phyloP scores from a whole-genome alignment of 345 rosid genomes.

The Pugionium cornutum region DNA sequence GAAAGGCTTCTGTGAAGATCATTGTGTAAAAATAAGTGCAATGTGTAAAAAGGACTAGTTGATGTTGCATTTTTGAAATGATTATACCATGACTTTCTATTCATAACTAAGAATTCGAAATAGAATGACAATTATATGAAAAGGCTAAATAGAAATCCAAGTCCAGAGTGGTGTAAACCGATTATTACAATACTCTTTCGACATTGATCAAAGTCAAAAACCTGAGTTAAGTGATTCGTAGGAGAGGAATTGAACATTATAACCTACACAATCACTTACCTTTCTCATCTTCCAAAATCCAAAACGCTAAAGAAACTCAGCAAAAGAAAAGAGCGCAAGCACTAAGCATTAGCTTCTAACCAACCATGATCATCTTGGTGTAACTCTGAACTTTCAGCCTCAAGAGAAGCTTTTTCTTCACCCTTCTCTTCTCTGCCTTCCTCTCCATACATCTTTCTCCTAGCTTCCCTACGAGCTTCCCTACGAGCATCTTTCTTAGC shows the following conservation, averaged over 20 bases:
- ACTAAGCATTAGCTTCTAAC: constrained; percentile 52
- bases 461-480: constrained; percentile 67
- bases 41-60: no score
- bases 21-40: no score
- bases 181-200: constrained; percentile 35
- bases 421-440: constrained; percentile 40
- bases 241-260: constrained; percentile 17
- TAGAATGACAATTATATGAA: neutral
- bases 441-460: constrained; percentile 54
- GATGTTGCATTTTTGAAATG: no score
- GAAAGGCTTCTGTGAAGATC: constrained; percentile 25
- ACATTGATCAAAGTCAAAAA: constrained; percentile 24
- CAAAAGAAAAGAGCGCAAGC: constrained; percentile 19
- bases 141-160: neutral
- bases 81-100: no score
- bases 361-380: constrained; percentile 43
- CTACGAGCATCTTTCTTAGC: constrained; percentile 64
- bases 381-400: constrained; percentile 38
- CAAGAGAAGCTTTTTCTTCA: constrained; percentile 36
- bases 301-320: constrained; percentile 23
- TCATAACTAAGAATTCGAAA: neutral
- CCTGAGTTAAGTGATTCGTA: constrained; percentile 16
- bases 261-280: constrained; percentile 27
- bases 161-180: constrained; percentile 18
- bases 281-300: constrained; percentile 17